Percentiles rank a stretch among this genome's conserved stretches.
phyloP scores from a whole-genome alignment of 2,329 filamentous ascomycete species.

The Neodidymelliopsis sp. region DNA sequence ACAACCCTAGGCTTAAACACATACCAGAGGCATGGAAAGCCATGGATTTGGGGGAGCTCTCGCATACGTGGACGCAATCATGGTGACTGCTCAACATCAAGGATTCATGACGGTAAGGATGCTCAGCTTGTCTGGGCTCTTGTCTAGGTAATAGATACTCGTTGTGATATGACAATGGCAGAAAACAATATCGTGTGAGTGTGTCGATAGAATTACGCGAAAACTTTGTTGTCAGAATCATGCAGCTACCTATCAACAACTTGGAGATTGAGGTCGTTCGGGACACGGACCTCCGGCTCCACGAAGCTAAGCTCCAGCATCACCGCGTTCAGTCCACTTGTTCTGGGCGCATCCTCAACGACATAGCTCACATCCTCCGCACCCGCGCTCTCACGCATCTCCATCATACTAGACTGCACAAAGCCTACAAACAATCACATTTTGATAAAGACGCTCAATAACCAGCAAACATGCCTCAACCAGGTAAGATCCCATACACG shows the following conservation, averaged over 20 bases:
- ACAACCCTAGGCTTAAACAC: too few relatives aligned
- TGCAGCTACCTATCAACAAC: too few relatives aligned
- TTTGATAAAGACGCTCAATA: neutral
- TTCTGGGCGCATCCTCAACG: slow-evolving; percentile 12
- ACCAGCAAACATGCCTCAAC: slow-evolving; percentile 30
- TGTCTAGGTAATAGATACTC: too few relatives aligned
- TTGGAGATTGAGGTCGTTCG: slow-evolving; percentile 1
- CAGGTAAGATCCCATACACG: slow-evolving; percentile 20
- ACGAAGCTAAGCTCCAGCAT: slow-evolving; percentile 6
- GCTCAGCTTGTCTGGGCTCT: neutral
- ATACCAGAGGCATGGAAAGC: too few relatives aligned
- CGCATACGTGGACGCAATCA: too few relatives aligned
- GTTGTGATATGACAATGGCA: too few relatives aligned
- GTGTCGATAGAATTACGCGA: too few relatives aligned
- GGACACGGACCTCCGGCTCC: slow-evolving; percentile 7
- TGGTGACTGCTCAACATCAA: too few relatives aligned
- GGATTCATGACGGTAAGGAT: too few relatives aligned
- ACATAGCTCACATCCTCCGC: neutral
- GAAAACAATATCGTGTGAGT: too few relatives aligned
- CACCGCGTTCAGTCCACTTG: slow-evolving; percentile 14
- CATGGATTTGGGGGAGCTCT: too few relatives aligned
- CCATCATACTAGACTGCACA: neutral
- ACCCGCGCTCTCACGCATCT: neutral
- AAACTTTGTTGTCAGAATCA: too few relatives aligned
- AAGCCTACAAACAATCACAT: neutral